A percentile compares a stretch with the other conserved stretches of the same genome.
Evolutionary conservation across 805 yeast species (phyloP).

Genomic region (Hanseniaspora taiwanica): DNA sequence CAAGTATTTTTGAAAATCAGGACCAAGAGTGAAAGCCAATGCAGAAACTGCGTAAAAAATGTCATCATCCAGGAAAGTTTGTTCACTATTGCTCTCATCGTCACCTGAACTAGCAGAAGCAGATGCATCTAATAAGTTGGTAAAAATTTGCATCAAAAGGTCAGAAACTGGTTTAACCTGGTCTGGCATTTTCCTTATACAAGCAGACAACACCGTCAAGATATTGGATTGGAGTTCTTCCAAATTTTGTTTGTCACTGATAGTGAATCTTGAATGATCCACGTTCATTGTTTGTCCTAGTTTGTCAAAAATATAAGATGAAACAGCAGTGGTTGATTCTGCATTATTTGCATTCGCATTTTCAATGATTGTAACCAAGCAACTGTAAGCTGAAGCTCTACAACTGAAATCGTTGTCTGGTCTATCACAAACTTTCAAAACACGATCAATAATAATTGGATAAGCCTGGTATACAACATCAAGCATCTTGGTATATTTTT

Average conservation of each 20-base stretch:
- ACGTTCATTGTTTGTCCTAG: conserved; percentile 55
- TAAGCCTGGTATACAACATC: conserved; percentile 60
- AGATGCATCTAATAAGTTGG: conserved; percentile 39
- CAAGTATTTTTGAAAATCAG: conserved; percentile 61
- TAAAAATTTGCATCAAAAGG: conserved; percentile 68
- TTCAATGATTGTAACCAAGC: conserved; percentile 68
- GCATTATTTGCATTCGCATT: conserved; percentile 61
- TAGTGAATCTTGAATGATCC: conserved; percentile 42
- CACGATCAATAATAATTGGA: conserved; percentile 50
- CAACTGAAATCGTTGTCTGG: conserved; percentile 75
- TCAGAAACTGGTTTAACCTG: conserved; percentile 63
- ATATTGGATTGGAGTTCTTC: conserved; percentile 82
- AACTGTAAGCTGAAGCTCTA: conserved; percentile 94
- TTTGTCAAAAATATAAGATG: conserved; percentile 59
- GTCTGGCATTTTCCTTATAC: conserved; percentile 66
- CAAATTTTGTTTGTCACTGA: conserved; percentile 64
- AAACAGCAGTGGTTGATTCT: conserved; percentile 56
- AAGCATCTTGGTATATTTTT: conserved; percentile 29
- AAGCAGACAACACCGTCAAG: conserved; percentile 64
- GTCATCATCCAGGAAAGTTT: conserved; percentile 79
- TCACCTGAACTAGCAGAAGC: conserved; percentile 10
- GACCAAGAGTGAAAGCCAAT: conserved; percentile 68
- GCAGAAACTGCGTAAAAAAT: conserved; percentile 86
- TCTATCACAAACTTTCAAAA: conserved; percentile 56
- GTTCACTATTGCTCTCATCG: conserved; percentile 33